These are phyloP conservation scores for Psophocarpus tetragonolobus DNA, from an alignment of 306 rosid species.

Conservation along the genomic window DNA sequence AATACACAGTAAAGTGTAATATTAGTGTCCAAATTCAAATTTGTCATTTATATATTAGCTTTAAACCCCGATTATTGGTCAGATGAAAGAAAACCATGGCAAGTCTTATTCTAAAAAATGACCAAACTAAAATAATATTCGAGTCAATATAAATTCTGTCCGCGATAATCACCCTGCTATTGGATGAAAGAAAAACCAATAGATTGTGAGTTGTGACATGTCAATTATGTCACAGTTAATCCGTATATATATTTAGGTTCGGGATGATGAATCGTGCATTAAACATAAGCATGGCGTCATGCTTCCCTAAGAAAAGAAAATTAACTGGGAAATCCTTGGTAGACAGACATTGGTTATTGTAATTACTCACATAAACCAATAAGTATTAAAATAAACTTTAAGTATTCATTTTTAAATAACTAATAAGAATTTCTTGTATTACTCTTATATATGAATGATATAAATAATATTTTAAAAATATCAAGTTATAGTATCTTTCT, in stretches of 20 bases:
- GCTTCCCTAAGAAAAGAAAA: background rate
- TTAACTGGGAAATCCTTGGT: background rate
- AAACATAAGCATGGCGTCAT: slow-evolving; percentile 13
- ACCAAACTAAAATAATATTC: background rate
- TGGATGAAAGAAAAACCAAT: background rate
- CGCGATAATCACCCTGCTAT: background rate
- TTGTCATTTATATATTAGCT: background rate
- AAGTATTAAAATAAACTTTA: background rate
- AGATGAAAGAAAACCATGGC: background rate
- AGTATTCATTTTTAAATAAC: background rate
- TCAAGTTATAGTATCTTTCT: too few species aligned
- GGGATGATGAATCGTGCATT: background rate
- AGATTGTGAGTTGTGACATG: background rate
- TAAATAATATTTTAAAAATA: background rate
- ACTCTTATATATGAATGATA: background rate
- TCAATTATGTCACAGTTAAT: background rate
- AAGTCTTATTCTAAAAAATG: background rate
- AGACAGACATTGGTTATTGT: background rate
- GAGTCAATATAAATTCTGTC: background rate
- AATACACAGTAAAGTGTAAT: background rate
- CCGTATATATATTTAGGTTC: background rate
- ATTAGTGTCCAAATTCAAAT: background rate
- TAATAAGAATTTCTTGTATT: background rate
- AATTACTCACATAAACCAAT: too few species aligned
- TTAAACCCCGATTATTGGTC: background rate